Percentiles rank a stretch among this genome's conserved stretches.
Conservation (phyloP, 306 rosid species). For the peach (Prunus persica) region DNA sequence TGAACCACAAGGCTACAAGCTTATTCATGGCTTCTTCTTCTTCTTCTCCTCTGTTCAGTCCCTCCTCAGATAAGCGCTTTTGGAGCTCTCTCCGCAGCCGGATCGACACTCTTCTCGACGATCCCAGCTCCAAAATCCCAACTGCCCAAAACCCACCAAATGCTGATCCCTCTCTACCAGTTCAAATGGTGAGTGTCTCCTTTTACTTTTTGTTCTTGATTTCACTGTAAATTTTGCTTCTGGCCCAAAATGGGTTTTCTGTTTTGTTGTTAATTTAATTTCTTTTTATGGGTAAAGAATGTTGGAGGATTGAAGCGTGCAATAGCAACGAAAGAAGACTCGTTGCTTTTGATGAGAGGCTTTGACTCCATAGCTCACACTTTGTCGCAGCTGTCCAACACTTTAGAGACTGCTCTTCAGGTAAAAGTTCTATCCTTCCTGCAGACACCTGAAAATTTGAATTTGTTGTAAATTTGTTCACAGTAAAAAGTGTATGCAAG, state of each 20-base stretch:
- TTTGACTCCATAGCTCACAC: conserved; percentile 80
- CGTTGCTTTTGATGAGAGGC: conserved; percentile 74
- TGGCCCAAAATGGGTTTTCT: background rate
- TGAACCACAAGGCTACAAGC: conserved; percentile 38
- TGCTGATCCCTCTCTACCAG: conserved; percentile 15
- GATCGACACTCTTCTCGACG: conserved; percentile 46
- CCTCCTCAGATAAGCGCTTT: conserved; percentile 73
- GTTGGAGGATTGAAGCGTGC: conserved; percentile 28
- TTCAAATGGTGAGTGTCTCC: conserved; percentile 26
- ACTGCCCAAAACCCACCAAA: background rate
- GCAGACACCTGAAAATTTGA: background rate
- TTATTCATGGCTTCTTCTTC: conserved; percentile 28
- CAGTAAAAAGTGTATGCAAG: background rate
- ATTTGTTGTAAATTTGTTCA: background rate
- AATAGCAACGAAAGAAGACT: conserved; percentile 57
- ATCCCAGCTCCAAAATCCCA: conserved; percentile 23
- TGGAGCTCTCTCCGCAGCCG: conserved; percentile 68
- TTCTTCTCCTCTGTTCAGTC: conserved; percentile 49
- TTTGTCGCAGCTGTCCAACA: conserved; percentile 67
- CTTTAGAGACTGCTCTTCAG: conserved; percentile 79
- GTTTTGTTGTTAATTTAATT: background rate
- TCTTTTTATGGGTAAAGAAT: conserved; percentile 18
- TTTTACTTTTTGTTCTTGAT: background rate
- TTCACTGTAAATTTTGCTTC: background rate
- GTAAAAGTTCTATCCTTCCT: conserved; percentile 22